Evolutionary conservation across 1,284 basidiomycete species (phyloP), one percentile per base, ranked within the genome.

Genomic region (Apiotrichum montevideense): DNA sequence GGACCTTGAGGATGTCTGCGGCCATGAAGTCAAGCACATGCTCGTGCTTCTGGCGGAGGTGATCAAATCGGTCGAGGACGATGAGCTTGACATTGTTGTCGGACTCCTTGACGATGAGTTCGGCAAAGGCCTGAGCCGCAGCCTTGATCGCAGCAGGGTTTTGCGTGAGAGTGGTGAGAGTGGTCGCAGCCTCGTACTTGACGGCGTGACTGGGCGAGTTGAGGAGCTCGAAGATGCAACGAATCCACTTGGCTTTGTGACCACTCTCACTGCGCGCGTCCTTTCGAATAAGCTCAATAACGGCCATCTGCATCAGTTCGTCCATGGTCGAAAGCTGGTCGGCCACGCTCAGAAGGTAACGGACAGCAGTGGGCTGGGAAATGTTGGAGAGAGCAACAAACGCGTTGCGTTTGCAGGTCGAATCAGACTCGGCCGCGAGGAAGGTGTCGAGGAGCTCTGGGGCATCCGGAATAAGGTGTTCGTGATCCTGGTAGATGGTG

Each of bases 61-160:
- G 78, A 56, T 98, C 90, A 46, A 99, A 85, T 48, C 96, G 86
- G 72, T 96, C 91, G 37, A 99, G 83, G 9, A 98, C 96, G 63
- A 98, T 98, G 57, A 98, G 84, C 78, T 98, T 98, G 77, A 98
- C 95, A 68, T 98, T 99, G 80, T 98, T 99, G 80, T 98, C 95
- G 2, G 92, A 92, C 78, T 97, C 94, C 79, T 94, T 95, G 72
- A 89, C 82, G 57, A 94, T 86, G 55, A 98, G 85, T 67, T 86
- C 90, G 68, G 97, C 90, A 65, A 97, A 86, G 57, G 86, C 89
- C 10, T 86, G 84, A 0, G 92, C 94, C 47, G 95, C 87, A 61
- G 96, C 90, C 82, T 98, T 98, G 64, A 98, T 85, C 21, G 96
- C 95, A 21, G 91, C 90, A 3, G 94, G 87, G 74, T 96, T 97